A percentile compares a stretch with the other conserved stretches of the same genome.
phyloP scores from a whole-genome alignment of 176 grass and related monocot genomes.

The Ensete ventricosum region DNA sequence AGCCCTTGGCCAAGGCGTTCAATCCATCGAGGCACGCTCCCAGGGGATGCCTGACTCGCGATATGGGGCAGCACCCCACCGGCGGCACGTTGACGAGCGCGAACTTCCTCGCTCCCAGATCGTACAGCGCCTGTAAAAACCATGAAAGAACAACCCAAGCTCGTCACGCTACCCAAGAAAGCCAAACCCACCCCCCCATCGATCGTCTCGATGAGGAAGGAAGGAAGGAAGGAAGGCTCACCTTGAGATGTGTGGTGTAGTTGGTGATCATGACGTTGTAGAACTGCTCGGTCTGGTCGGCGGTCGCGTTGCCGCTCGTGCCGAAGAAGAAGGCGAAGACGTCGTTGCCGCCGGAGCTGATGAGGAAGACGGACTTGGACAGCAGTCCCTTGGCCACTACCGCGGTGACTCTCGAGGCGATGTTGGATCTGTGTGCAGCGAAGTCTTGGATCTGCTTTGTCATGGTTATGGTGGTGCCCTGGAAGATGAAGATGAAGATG shows the following conservation, averaged over 20 bases:
- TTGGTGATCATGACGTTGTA: constrained; percentile 23
- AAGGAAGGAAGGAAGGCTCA: not conserved
- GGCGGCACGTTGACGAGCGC: constrained; percentile 38
- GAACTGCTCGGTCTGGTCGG: constrained; percentile 25
- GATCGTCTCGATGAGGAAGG: not conserved
- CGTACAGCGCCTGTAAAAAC: constrained; percentile 19
- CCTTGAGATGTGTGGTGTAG: constrained; percentile 39
- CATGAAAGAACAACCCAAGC: not conserved
- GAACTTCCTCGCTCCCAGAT: constrained; percentile 41
- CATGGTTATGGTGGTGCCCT: constrained; percentile 22
- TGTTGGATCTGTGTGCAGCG: constrained; percentile 12
- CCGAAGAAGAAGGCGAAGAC: constrained; percentile 55
- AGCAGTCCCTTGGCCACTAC: not conserved
- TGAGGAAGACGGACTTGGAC: constrained; percentile 42
- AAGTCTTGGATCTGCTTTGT: constrained; percentile 29
- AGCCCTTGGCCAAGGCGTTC: constrained; percentile 23
- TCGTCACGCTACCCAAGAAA: not conserved
- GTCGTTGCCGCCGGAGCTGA: constrained; percentile 80
- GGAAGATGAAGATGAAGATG: constrained; percentile 1
- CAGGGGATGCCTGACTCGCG: constrained; percentile 17
- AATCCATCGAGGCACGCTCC: constrained; percentile 30
- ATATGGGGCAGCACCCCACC: constrained; percentile 37
- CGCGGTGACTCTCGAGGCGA: not conserved
- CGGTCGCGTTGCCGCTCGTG: constrained; percentile 30
- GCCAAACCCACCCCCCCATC: not conserved